Evolutionary conservation across 192 early-diverging fungal genomes (phyloP), one percentile per base, ranked within the genome.

Genomic region (Pilobolus umbonatus): DNA sequence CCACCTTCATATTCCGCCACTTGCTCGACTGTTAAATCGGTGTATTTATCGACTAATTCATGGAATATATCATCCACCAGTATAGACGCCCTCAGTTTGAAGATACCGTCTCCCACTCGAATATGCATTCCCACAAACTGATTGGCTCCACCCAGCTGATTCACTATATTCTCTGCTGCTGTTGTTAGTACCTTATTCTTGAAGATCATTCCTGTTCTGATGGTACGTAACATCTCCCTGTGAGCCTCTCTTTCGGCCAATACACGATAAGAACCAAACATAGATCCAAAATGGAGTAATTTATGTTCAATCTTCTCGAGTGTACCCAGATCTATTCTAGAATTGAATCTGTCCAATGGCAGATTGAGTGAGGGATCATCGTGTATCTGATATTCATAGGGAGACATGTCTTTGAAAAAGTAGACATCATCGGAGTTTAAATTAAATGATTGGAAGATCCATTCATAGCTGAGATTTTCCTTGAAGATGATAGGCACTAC

Each of bases 241-340:
- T 74, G 69, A 19, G 72, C 69, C 11, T 64, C 63, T 26, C 68
- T 47, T 52, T 81, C 68, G 19, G 75, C 72, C 0, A 78, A 39
- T 6, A 84, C 61, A 12, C 81, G 62, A 24, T 71, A 68, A 15
- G 67, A 69, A 0, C 73, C 77, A 64, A 77, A 84, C 10, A 81
- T 43, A 5, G 79, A 81, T 9, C 73, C 73, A 68, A 84, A 76
- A 43, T 84, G 79, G n/a, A 84, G 40, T n/a, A 84, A 61, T 7
- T 64, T 58, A 30, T 75, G 55, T 7, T 48, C 40, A 9, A 68
- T 65, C 0, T 63, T 51, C 36, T 51, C 44, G 7, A 84, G 56
- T 0, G 64, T 65, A 25, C 50, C 12, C 2, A 84, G n/a, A n/a
- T 75, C 67, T 1, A 74, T 24, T 36, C 56, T 30, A 4, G 75